Evolutionary conservation across 2,329 filamentous ascomycete species (phyloP).

Genomic region (Phialemoniopsis sp.): DNA sequence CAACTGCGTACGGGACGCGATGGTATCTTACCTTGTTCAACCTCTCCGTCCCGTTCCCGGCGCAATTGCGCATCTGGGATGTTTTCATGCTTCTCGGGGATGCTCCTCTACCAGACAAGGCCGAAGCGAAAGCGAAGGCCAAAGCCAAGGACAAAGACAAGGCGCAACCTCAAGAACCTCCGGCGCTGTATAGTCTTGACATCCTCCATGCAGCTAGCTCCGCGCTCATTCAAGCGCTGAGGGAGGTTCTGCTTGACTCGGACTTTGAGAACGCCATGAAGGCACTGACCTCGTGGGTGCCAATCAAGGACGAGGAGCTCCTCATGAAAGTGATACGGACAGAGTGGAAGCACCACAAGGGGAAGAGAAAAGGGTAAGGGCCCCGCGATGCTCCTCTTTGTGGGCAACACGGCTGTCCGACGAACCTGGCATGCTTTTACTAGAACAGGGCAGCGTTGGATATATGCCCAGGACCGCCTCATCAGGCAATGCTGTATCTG

Average conservation of each 20-base stretch:
- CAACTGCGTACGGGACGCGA: constrained; percentile 89
- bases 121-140: constrained; percentile 10
- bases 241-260: constrained; percentile 82
- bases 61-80: constrained; percentile 95
- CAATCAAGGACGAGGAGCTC: constrained; percentile 88
- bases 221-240: constrained; percentile 84
- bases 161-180: constrained; percentile 19
- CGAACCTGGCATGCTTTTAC: constrained; percentile 4
- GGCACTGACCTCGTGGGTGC: constrained; percentile 87
- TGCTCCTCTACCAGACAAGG: constrained; percentile 38
- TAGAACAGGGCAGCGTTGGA: too few species aligned
- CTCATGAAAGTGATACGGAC: constrained; percentile 86
- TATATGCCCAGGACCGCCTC: constrained; percentile 7
- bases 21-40: constrained; percentile 99
- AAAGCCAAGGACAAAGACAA: constrained; percentile 11
- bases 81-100: constrained; percentile 94
- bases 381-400: constrained; percentile 1
- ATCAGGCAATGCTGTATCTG: constrained; percentile 14
- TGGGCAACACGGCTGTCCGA: neutral
- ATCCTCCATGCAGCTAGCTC: constrained; percentile 86
- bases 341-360: constrained; percentile 71
- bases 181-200: constrained; percentile 66
- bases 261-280: constrained; percentile 99
- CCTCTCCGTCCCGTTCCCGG: constrained; percentile 89
- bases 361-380: constrained; percentile 34